Evolutionary conservation across 2,329 filamentous ascomycete species (phyloP).

Genomic region (Emergomyces pasteurianus): DNA sequence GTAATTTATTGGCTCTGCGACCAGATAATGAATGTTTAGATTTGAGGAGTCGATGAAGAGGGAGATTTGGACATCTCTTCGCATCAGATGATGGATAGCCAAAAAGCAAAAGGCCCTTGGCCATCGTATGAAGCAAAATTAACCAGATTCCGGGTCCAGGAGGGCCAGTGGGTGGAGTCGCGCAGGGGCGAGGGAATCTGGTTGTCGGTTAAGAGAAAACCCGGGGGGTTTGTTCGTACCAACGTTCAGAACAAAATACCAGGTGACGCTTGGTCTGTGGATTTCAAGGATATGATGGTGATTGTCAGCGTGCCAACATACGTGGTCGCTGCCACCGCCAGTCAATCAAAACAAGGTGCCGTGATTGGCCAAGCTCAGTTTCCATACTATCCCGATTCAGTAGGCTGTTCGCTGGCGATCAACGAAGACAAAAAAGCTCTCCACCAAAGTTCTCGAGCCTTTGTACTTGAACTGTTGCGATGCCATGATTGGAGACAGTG

Average conservation of each 20-base stretch:
- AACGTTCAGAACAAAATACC: neutral
- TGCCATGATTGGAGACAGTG: neutral
- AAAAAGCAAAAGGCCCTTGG: neutral
- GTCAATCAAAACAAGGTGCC: constrained; percentile 8
- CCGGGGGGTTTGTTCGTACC: neutral
- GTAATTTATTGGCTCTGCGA: neutral
- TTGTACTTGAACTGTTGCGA: neutral
- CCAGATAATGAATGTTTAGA: neutral
- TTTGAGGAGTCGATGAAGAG: neutral
- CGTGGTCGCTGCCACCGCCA: constrained; percentile 14
- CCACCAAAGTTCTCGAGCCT: neutral
- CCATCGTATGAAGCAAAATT: neutral
- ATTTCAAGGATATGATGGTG: neutral
- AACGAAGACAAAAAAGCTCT: neutral
- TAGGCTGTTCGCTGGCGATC: constrained; percentile 4
- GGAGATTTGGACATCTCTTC: neutral
- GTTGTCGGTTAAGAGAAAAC: neutral
- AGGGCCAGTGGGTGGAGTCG: neutral
- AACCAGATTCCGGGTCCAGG: neutral
- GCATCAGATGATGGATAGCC: neutral
- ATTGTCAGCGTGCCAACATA: constrained; percentile 10
- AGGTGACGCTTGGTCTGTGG: neutral
- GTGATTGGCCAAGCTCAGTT: constrained; percentile 5
- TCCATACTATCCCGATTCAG: constrained; percentile 5
- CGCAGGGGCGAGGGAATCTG: neutral